Evolutionary conservation across 2,329 filamentous ascomycete genomes (phyloP), one percentile per base, ranked within the genome.

Genomic region (Paecilomyces sp.): DNA sequence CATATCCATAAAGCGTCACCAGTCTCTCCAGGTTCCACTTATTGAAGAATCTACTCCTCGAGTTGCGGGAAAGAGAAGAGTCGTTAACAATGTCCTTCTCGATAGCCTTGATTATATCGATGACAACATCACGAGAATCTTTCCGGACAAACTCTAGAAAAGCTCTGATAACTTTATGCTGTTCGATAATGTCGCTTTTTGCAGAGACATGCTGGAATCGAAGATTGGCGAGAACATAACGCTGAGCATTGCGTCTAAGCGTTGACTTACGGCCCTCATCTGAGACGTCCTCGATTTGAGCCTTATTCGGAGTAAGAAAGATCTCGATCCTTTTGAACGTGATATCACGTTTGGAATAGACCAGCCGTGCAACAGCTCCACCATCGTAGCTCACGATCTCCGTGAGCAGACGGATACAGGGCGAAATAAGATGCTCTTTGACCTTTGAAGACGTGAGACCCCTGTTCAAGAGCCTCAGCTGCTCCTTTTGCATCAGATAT

Each of bases 311-410:
- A 53, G 88, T 86, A 57, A 99, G 83, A 66, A 96, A 95, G 57
- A 90, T 83, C 5, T 90, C 88, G 2, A 99, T 78, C 6, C 88
- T 87, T 67, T 91, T 88, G 60, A 96, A 88, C 0, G 91, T 94
- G 61, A 86, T 87, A 66, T 91, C 87, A 65, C 91, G 85, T 33
- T 87, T 87, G 57, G 88, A 83, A 71, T 96, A 95, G 34, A 97
- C 81, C 54, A 87, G 82, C 65, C 85, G 87, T 30, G 92, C 91
- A 58, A 92, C 82, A 51, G 86, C 84, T 13, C 94, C 95, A 15
- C 92, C 92, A 74, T 97, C 92, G 64, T 96, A 89, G 58, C 82
- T 86, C 15, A 91, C 85, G n/a, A 92, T 83, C 75, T 99, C 93
- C 57, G 88, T 90, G 61, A 99, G 82, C 57, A 99, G 78, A 59